Evolutionary conservation across 306 rosid genomes (phyloP).

Genomic region (Arachis hypogaea): DNA sequence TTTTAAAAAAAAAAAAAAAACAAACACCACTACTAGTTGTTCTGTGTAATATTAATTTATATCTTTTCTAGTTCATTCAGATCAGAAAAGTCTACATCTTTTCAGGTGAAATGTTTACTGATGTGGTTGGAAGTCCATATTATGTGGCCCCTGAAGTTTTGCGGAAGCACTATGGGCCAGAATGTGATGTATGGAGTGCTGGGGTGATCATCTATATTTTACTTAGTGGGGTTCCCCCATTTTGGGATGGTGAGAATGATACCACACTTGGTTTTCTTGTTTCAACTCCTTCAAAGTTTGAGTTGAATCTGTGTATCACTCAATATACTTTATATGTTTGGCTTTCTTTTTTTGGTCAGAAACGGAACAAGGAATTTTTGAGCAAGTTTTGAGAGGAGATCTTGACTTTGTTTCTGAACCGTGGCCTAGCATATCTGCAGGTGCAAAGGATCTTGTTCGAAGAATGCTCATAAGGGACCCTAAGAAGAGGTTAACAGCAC

Average conservation of each 20-base stretch:
- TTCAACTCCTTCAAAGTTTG: neutral
- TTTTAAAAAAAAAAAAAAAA: neutral
- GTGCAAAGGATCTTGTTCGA: slow-evolving; percentile 90
- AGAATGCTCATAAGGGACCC: slow-evolving; percentile 92
- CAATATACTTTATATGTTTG: slow-evolving; percentile 25
- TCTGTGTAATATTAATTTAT: slow-evolving; percentile 11
- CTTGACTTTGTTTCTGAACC: slow-evolving; percentile 95
- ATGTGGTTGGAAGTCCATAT: slow-evolving; percentile 98
- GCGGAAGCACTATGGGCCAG: slow-evolving; percentile 80
- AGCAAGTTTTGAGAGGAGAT: slow-evolving; percentile 92
- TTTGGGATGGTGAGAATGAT: slow-evolving; percentile 89
- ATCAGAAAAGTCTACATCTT: slow-evolving; percentile 41
- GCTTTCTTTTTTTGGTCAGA: slow-evolving; percentile 48
- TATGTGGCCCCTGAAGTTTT: slow-evolving; percentile 98
- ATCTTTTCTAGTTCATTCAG: slow-evolving; percentile 4
- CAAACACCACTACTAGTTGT: neutral
- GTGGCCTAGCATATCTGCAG: slow-evolving; percentile 88
- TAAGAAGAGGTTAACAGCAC: slow-evolving; percentile 81
- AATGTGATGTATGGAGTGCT: slow-evolving; percentile 98
- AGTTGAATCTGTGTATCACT: slow-evolving; percentile 17
- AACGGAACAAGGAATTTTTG: slow-evolving; percentile 94
- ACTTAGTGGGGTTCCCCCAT: slow-evolving; percentile 95
- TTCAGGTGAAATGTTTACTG: slow-evolving; percentile 84
- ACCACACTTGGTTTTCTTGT: slow-evolving; percentile 26
- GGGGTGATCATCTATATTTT: slow-evolving; percentile 93